phyloP scores from a whole-genome alignment of 306 rosid species.

The Castanea sativa region DNA sequence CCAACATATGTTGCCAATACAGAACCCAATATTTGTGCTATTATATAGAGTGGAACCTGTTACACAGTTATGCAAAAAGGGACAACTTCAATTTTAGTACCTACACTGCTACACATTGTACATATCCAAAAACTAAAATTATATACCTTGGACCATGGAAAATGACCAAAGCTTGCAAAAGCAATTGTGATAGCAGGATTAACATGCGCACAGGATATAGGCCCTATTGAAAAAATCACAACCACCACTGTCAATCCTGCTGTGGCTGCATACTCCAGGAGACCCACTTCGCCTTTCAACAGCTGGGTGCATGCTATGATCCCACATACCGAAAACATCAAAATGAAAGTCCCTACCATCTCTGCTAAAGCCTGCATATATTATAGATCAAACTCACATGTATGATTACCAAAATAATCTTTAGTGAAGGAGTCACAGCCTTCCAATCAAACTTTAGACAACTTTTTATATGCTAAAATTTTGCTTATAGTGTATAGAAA shows the following conservation, averaged over 20 bases:
- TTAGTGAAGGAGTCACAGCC: not conserved
- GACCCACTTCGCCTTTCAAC: constrained; percentile 50
- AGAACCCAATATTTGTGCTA: constrained; percentile 72
- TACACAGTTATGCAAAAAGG: not conserved
- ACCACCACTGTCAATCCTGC: constrained; percentile 84
- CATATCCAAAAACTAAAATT: not conserved
- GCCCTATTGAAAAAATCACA: constrained; percentile 60
- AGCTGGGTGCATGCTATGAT: constrained; percentile 59
- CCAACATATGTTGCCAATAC: constrained; percentile 62
- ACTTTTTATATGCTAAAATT: not conserved
- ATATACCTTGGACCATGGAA: constrained; percentile 76
- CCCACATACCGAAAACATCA: constrained; percentile 75
- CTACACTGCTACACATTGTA: not conserved
- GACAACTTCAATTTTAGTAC: not conserved
- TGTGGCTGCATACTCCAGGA: constrained; percentile 73
- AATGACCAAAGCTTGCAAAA: constrained; percentile 72
- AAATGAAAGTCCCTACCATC: constrained; percentile 69
- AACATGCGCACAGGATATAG: constrained; percentile 84
- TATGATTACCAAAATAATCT: not conserved
- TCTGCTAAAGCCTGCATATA: constrained; percentile 68
- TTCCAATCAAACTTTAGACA: not conserved
- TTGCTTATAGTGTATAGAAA: not conserved
- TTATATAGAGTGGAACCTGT: constrained; percentile 63
- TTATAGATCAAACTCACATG: not conserved
- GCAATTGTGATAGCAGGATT: constrained; percentile 87